Base-by-base conservation (phyloP, 2,329 filamentous ascomycete species). In the Venturia oleaginea region DNA sequence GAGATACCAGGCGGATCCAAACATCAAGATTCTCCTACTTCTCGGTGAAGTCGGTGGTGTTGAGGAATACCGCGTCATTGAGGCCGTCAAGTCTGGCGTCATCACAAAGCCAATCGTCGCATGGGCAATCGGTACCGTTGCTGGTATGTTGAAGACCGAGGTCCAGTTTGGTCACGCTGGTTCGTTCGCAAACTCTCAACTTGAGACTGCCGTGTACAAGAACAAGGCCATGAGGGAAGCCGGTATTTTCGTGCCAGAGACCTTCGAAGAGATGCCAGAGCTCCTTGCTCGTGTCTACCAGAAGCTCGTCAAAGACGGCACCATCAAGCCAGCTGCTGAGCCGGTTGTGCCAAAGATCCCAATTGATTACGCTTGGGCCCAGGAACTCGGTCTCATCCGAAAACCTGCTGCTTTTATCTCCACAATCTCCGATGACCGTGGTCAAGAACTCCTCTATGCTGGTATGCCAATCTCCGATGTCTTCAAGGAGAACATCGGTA, bases 401-500 rank as follows among this genome's bases (percentile, higher is more conserved):
- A 99, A 99, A 86, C 94, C 94, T 70, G 94, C 94, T 78, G 94
- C 94, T 71, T 99, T 99, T 84, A 99, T 99, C 79, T 99, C 94
- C 72, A 99, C 94, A 78, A 99, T 99, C 76, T 97, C 94, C 72
- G 94, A 99, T 77, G 94, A 99, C 83, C 94, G 94, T 92, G 94
- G 94, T 70, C 94, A 99, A 79, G 94, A 99, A 82, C 89, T 99
- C 67, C 85, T 99, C 70, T 99, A 99, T 79, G 94, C 94, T 69
- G 94, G 94, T 75, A 96, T 99, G 91, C 94, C 94, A 75, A 99
- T 99, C 75, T 97, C 94, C n/a, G 94, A 99, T 76, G 94, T 99
- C 69, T 99, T 99, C 89, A 90, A 81, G 78, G 94, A 99, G 84
- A 92, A 97, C 72, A 97, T 99, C 73, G 94, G 94, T 72, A 97